Conservation (phyloP, 2,329 filamentous ascomycete genomes). For the Grosmannia penicillata region DNA sequence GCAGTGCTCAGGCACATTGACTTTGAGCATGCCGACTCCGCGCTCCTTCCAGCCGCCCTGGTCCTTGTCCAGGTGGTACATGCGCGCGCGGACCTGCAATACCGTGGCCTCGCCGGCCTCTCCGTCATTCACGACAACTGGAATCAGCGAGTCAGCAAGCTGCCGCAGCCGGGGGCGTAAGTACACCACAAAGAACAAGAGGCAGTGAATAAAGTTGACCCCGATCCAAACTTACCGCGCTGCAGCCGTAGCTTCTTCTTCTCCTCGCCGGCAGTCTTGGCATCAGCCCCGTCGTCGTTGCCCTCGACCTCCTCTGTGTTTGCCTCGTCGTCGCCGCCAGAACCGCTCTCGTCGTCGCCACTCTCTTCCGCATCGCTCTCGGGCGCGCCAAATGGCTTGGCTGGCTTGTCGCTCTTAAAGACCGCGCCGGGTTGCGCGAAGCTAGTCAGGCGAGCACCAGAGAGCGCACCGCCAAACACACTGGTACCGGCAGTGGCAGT, state of each 20-base stretch:
- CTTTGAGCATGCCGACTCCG: constrained; percentile 67
- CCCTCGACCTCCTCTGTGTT: constrained; percentile 31
- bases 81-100: constrained; percentile 52
- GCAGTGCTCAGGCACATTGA: constrained; percentile 55
- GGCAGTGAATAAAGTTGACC: not conserved
- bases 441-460: constrained; percentile 38
- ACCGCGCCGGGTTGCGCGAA: constrained; percentile 52
- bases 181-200: not conserved
- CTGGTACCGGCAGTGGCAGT: constrained; percentile 31
- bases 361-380: constrained; percentile 46
- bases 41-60: constrained; percentile 77
- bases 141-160: constrained; percentile 15
- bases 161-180: no score
- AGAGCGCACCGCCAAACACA: constrained; percentile 22
- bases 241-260: constrained; percentile 54
- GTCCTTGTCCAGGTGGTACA: constrained; percentile 62
- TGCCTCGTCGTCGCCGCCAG: constrained; percentile 26
- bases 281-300: constrained; percentile 23
- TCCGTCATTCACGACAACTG: constrained; percentile 65
- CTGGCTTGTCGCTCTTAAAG: constrained; percentile 42
- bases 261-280: constrained; percentile 31
- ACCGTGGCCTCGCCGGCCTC: constrained; percentile 65
- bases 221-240: constrained; percentile 41
- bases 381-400: constrained; percentile 64
- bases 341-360: constrained; percentile 18